Percentiles rank a stretch among this genome's conserved stretches.
Evolutionary conservation across 352 stramenopile genomes (phyloP).

Genomic region (Nothophytophthora sp.): DNA sequence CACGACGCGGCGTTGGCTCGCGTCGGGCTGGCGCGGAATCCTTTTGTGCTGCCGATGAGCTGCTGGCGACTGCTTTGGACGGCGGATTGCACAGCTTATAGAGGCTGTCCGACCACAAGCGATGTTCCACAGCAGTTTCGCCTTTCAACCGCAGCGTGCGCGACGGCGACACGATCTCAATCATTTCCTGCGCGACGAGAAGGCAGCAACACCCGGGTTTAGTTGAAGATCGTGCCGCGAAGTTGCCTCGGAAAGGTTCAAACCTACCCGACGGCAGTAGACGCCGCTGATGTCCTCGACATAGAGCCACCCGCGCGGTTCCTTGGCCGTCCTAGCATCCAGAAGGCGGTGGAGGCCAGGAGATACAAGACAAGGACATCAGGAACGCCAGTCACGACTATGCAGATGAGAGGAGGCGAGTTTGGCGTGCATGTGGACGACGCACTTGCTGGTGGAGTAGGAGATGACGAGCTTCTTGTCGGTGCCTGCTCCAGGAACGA

Average conservation of each 20-base stretch:
- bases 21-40: constrained; percentile 13
- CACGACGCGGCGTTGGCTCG: constrained; percentile 4
- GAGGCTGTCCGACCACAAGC: constrained; percentile 80
- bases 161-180: constrained; percentile 76
- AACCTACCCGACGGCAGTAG: constrained; percentile 63
- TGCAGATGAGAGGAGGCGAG: too few relatives aligned
- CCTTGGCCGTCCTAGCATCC: constrained; percentile 60
- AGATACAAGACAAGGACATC: too few relatives aligned
- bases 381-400: too few relatives aligned
- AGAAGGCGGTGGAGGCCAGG: not conserved
- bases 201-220: not conserved
- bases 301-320: constrained; percentile 79
- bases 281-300: constrained; percentile 76
- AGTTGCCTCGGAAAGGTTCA: not conserved
- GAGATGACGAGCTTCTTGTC: constrained; percentile 74
- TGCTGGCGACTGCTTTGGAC: constrained; percentile 6
- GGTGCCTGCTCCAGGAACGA: constrained; percentile 41
- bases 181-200: constrained; percentile 57
- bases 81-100: constrained; percentile 68
- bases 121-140: constrained; percentile 78
- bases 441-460: constrained; percentile 83
- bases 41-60: constrained; percentile 8
- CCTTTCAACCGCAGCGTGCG: constrained; percentile 78
- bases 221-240: not conserved
- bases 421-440: not conserved